Conservation (phyloP, 2,329 filamentous ascomycete species). For the Blastomyces percursus region DNA sequence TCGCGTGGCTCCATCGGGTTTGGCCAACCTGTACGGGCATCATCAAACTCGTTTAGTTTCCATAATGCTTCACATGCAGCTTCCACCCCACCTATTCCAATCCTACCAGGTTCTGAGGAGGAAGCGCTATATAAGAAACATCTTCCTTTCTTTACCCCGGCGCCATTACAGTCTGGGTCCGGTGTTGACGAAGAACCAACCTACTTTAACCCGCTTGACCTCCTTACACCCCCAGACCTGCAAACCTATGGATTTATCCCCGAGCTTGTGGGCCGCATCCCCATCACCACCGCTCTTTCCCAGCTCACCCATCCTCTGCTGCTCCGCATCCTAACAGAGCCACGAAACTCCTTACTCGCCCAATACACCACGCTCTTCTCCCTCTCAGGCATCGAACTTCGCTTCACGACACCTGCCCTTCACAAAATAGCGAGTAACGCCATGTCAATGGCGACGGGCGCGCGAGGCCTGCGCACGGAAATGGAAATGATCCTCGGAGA, state of each 20-base stretch:
- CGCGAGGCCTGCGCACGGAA: constrained; percentile 65
- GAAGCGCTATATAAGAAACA: constrained; percentile 49
- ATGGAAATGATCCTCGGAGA: constrained; percentile 69
- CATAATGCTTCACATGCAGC: constrained; percentile 16
- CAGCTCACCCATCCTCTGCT: constrained; percentile 59
- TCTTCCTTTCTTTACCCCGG: constrained; percentile 50
- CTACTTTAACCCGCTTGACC: constrained; percentile 53
- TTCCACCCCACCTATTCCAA: constrained; percentile 35
- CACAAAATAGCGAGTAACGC: constrained; percentile 66
- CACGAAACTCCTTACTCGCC: constrained; percentile 72
- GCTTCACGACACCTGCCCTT: constrained; percentile 74
- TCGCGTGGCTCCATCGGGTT: constrained; percentile 83
- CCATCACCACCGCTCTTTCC: constrained; percentile 76
- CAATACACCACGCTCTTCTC: constrained; percentile 86
- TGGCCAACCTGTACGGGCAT: constrained; percentile 62
- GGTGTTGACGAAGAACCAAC: constrained; percentile 33
- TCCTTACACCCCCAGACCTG: constrained; percentile 63
- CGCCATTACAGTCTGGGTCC: constrained; percentile 29
- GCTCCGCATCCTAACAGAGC: constrained; percentile 82
- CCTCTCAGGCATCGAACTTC: constrained; percentile 63
- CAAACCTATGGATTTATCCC: constrained; percentile 86
- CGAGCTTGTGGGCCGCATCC: constrained; percentile 89
- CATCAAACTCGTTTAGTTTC: constrained; percentile 23
- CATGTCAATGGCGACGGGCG: constrained; percentile 62
- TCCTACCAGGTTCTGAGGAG: constrained; percentile 54